A percentile compares a stretch with the other conserved stretches of the same genome.
Evolutionary conservation across 495 filamentous ascomycete species (phyloP).

Genomic region (Amorphotheca resinae): DNA sequence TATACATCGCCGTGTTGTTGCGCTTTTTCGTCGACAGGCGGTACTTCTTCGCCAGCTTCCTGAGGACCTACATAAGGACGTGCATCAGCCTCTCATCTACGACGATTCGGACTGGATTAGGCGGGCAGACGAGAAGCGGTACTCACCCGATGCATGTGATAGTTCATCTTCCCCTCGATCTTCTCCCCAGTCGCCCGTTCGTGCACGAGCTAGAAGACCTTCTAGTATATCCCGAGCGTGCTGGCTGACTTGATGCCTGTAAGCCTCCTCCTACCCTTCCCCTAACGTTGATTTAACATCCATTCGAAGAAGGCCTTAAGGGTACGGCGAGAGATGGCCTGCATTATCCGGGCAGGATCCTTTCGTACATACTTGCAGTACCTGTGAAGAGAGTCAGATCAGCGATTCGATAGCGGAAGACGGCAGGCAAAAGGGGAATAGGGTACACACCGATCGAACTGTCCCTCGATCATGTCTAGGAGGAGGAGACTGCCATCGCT

Average conservation of each 20-base stretch:
- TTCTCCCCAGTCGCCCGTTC: conserved; percentile 1
- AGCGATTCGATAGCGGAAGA: conserved; percentile 9
- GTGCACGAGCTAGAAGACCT: background rate
- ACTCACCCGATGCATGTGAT: conserved; percentile 20
- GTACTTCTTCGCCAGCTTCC: conserved; percentile 12
- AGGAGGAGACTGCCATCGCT: conserved; percentile 22
- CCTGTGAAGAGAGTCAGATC: conserved; percentile 15
- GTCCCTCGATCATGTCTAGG: conserved; percentile 16
- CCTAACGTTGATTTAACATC: conserved; percentile 22
- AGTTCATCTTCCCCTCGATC: conserved; percentile 18
- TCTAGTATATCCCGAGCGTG: conserved; percentile 2
- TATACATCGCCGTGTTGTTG: conserved; percentile 6
- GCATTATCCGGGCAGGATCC: conserved; percentile 18
- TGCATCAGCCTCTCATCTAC: conserved; percentile 5
- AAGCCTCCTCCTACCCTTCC: conserved; percentile 22
- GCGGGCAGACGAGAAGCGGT: conserved; percentile 9
- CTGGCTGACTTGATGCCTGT: conserved; percentile 11
- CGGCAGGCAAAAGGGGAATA: conserved; percentile 5
- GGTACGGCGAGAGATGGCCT: conserved; percentile 16
- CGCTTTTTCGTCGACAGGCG: conserved; percentile 6
- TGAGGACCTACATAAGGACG: conserved; percentile 4
- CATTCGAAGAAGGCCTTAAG: conserved; percentile 24
- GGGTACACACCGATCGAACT: conserved; percentile 18
- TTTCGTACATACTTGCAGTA: conserved; percentile 21
- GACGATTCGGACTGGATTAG: conserved; percentile 8